A percentile compares a stretch with the other conserved stretches of the same genome.
These are phyloP conservation scores for Casuarina glauca DNA, from an alignment of 306 rosid species.

Conservation along the genomic window DNA sequence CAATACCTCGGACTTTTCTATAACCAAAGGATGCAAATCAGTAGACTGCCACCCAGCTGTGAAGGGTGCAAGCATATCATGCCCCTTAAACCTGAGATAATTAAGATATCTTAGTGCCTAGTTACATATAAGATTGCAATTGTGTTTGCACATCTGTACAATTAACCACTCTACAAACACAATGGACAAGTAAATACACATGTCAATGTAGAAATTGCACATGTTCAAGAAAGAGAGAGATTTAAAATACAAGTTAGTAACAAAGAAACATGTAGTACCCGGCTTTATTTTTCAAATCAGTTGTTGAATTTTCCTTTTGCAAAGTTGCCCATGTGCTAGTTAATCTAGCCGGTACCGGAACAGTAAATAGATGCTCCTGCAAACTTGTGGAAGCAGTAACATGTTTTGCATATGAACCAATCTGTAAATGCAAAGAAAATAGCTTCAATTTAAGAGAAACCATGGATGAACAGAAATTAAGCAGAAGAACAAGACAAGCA, in stretches of 20 bases:
- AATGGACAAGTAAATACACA: slow-evolving; percentile 9
- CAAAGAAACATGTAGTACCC: slow-evolving; percentile 50
- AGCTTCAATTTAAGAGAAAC: slow-evolving; percentile 15
- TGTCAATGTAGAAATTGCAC: slow-evolving; percentile 9
- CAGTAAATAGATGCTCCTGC: slow-evolving; percentile 43
- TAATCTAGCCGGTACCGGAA: slow-evolving; percentile 45
- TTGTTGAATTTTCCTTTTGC: slow-evolving; percentile 45
- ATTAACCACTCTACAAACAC: slow-evolving; percentile 1
- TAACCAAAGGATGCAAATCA: slow-evolving; percentile 66
- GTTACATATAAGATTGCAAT: slow-evolving; percentile 13
- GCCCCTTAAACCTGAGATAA: slow-evolving; percentile 68
- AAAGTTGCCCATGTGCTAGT: slow-evolving; percentile 51
- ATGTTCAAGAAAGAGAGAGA: slow-evolving; percentile 1
- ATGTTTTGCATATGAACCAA: slow-evolving; percentile 49
- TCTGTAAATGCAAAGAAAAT: slow-evolving; percentile 41
- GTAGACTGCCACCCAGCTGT: slow-evolving; percentile 79
- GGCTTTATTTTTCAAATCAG: slow-evolving; percentile 31
- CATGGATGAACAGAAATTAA: background rate
- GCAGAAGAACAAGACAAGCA: background rate
- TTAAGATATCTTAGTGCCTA: slow-evolving; percentile 24
- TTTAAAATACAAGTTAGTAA: slow-evolving; percentile 1
- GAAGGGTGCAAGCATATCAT: slow-evolving; percentile 98
- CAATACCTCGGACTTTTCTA: slow-evolving; percentile 79
- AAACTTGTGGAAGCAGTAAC: slow-evolving; percentile 41
- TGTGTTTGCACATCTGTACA: background rate